A percentile compares a stretch with the other conserved stretches of the same genome.
These are phyloP conservation scores for Dorcoceras hygrometricum DNA, from an alignment of 257 asterid genomes.

Conservation along the genomic window DNA sequence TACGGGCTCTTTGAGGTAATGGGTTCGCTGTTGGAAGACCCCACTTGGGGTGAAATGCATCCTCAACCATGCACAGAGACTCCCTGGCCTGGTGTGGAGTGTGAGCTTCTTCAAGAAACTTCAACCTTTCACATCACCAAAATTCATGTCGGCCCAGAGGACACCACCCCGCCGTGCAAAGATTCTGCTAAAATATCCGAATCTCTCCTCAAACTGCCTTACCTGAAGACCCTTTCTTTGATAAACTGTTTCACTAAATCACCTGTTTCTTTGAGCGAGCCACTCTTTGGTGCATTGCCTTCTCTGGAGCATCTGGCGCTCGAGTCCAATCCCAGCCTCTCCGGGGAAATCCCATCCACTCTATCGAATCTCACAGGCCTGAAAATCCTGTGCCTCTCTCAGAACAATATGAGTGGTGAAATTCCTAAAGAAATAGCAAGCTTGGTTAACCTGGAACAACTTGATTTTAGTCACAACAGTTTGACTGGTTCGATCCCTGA, in stretches of 20 bases:
- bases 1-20: conserved; percentile 57
- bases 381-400: conserved; percentile 35
- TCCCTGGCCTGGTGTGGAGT: conserved; percentile 72
- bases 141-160: conserved; percentile 50
- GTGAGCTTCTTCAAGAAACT: conserved; percentile 53
- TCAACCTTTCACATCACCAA: conserved; percentile 52
- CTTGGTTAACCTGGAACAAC: conserved; percentile 39
- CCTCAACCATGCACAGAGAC: conserved; percentile 61
- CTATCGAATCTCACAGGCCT: conserved; percentile 30
- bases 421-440: conserved; percentile 42
- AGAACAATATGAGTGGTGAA: conserved; percentile 50
- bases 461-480: conserved; percentile 51
- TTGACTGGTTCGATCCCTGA: conserved; percentile 43
- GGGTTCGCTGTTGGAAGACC: conserved; percentile 64
- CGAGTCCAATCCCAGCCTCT: conserved; percentile 47
- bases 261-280: conserved; percentile 22
- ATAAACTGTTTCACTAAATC: conserved; percentile 45
- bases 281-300: conserved; percentile 28
- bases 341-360: conserved; percentile 42
- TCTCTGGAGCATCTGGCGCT: conserved; percentile 43
- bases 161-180: conserved; percentile 47
- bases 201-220: conserved; percentile 44
- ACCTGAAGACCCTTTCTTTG: conserved; percentile 56
- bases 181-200: conserved; percentile 37
- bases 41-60: conserved; percentile 52